Evolutionary conservation across 371 early-diverging fungal species (phyloP).

Genomic region (Mortierella sp.): DNA sequence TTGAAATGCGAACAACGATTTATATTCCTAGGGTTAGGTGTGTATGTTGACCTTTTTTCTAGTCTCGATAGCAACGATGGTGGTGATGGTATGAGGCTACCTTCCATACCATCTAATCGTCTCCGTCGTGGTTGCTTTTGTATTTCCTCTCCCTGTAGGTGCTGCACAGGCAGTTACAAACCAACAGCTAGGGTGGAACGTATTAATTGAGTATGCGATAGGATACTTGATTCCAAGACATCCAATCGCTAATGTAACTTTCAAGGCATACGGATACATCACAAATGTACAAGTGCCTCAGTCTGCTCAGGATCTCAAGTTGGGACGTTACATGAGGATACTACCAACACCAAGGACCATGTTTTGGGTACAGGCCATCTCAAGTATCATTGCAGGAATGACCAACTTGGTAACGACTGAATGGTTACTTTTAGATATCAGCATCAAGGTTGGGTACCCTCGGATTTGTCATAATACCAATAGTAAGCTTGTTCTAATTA

Average conservation of each 20-base stretch:
- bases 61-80: too few relatives aligned
- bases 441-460: constrained; percentile 59
- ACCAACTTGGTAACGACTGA: constrained; percentile 70
- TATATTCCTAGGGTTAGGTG: too few relatives aligned
- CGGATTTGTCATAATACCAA: constrained; percentile 75
- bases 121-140: too few relatives aligned
- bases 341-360: constrained; percentile 60
- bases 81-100: too few relatives aligned
- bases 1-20: constrained; percentile 62
- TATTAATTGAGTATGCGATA: constrained; percentile 71
- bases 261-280: constrained; percentile 78
- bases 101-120: too few relatives aligned
- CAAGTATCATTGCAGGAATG: constrained; percentile 62
- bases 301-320: constrained; percentile 71
- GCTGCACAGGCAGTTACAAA: constrained; percentile 65
- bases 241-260: constrained; percentile 76
- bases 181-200: constrained; percentile 49
- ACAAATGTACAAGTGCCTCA: constrained; percentile 60
- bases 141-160: constrained; percentile 74
- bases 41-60: too few relatives aligned
- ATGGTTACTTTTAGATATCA: constrained; percentile 74
- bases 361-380: constrained; percentile 60
- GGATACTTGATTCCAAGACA: constrained; percentile 75
- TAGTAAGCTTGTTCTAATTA: constrained; percentile 25
- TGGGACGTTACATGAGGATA: constrained; percentile 59